These are phyloP conservation scores for Fusarium lyarnte DNA, from an alignment of 2,329 filamentous ascomycete species.

Conservation along the genomic window DNA sequence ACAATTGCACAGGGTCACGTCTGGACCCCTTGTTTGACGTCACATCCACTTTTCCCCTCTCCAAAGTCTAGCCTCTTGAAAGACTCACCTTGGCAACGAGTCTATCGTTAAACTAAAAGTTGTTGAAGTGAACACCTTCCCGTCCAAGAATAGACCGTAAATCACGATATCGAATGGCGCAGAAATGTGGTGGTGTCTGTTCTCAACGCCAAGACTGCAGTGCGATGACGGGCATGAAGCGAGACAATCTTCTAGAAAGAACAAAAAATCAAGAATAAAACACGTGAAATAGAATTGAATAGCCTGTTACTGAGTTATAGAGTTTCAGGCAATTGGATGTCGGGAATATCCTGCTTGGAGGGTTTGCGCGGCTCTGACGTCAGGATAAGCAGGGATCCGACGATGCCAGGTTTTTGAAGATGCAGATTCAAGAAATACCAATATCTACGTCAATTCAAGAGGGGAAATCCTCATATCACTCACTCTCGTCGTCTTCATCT, in stretches of 20 bases:
- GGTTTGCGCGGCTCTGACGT: constrained; percentile 41
- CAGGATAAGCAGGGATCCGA: constrained; percentile 39
- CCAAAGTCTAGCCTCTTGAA: neutral
- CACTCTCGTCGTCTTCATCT: neutral
- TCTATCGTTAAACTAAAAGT: constrained; percentile 9
- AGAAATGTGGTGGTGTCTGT: constrained; percentile 30
- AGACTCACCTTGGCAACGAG: constrained; percentile 11
- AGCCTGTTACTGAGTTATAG: neutral
- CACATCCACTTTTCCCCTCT: constrained; percentile 18
- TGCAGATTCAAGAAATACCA: constrained; percentile 15
- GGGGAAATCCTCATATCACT: neutral
- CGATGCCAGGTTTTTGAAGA: constrained; percentile 39
- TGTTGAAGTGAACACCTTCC: constrained; percentile 12
- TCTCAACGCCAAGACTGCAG: neutral
- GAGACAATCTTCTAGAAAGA: neutral
- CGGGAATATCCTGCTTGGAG: constrained; percentile 14
- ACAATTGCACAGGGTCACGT: neutral
- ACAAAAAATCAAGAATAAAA: neutral
- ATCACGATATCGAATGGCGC: neutral
- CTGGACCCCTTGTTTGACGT: constrained; percentile 33
- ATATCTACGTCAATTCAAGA: constrained; percentile 29
- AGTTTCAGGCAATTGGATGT: constrained; percentile 8
- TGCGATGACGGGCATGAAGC: neutral
- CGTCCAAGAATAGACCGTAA: neutral
- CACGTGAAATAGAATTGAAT: neutral